Base-by-base conservation (phyloP, 164 flowering plant genomes). In the Umbilicus rupestris region DNA sequence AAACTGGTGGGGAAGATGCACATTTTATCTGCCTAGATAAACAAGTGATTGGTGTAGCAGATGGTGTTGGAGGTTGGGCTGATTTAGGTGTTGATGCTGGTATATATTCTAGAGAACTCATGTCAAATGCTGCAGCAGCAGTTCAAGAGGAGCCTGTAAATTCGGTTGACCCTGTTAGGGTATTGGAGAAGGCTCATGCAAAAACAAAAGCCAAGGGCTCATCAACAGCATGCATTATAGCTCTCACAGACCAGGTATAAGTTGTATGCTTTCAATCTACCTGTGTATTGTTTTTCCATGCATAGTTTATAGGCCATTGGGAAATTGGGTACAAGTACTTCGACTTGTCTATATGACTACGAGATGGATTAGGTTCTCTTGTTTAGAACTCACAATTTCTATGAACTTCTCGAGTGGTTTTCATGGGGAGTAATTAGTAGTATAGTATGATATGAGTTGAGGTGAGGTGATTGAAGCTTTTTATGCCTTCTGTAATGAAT, bases 41-140 rank as follows among this genome's bases (percentile, higher is more conserved):
- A 78, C 97, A 88, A 69, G 96, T 95, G 19, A 80, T 93, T 44
- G 98, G 98, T 55, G 97, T 93, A 65, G 98, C 98, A 55, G 97
- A 93, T 85, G 98, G 98, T 78, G 97, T 90, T 71, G 98, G 98
- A 74, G 97, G 96, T 37, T 93, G 98, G 98, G 96, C 96, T 24
- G 97, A 85, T 70, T 78, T 76, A 60, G 98, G 97, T 46, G 74
- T 93, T 73, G 84, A 92, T 85, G 74, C 98, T 4, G 97, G 98
- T 26, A 69, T 33, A 39, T 93, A 84, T 80, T 85, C 98, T 2
- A 81, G 92, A 57, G 98, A 90, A 68, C 94, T 93, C 46, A 93
- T 93, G 98, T 81, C 91, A 52, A 77, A 93, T 72, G 86, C 98
- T 31, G 97, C 83, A 19, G 49, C 59, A 69, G 97, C 98, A 14